Base-by-base conservation (phyloP, 2,329 filamentous ascomycete species). In the Herpomyces periplanetae region DNA sequence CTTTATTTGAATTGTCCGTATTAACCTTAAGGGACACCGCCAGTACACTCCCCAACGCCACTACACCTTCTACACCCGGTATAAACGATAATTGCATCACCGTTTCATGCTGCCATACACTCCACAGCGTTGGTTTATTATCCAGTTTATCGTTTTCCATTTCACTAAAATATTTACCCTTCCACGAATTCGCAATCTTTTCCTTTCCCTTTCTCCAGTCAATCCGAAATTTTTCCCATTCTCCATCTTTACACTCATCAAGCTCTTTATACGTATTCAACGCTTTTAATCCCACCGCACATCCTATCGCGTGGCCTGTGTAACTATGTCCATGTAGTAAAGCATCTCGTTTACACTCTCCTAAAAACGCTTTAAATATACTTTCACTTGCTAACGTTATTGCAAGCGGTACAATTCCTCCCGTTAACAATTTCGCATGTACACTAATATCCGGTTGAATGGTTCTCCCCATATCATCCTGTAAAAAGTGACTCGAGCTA, bases 251-350 rank as follows among this genome's bases (percentile, higher is more conserved):
- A n/a, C n/a, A n/a, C n/a, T n/a, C n/a, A 3, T 64, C 53, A 42
- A 69, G 49, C 1, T 37, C 30, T 17, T 42, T 34, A 45, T 75
- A 51, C 15, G 45, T 44, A 5, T 37, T 33, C 5, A 84, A 33
- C 1, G 55, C 58, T 19, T 54, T 51, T n/a, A 61, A 43, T 0
- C 62, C 69, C 0, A 84, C 64, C 17, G 61, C 52, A 28, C 66
- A 84, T 1, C 68, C 69, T 1, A 80, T 50, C 0, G 69, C 49
- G 34, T 84, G 66, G 0, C 68, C 68, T 0, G 68, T 84, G 37
- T 84, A 84, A 34, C 64, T 75, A 33, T 84, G 68, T 0, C 68
- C 68, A 28, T 84, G 69, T 3, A 84, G 41, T 3, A 84, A 38
- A 0, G 68, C 68, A 27, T 75, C 64, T 1, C 51, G 55, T 38